phyloP scores from a whole-genome alignment of 78 protist species.

The Salpingoeca rosetta region DNA sequence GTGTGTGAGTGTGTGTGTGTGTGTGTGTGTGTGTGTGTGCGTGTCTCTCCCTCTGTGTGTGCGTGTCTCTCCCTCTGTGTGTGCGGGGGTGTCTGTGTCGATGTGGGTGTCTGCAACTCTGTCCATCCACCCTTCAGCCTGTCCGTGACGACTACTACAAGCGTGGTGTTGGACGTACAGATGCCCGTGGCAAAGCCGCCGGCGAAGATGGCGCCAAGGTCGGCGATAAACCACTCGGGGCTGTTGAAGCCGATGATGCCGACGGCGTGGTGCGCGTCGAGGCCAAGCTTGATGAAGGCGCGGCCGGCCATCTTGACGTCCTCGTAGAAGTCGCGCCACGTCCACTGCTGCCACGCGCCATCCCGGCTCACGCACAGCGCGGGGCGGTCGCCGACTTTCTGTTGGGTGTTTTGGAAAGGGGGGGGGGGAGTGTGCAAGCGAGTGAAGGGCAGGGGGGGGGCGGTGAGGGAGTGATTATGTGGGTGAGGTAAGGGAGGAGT shows the following conservation, averaged over 20 bases:
- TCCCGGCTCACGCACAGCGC: conserved; percentile 34
- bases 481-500: no score
- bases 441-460: no score
- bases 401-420: conserved; percentile 12
- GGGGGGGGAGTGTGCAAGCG: neutral
- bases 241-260: conserved; percentile 67
- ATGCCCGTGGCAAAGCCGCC: conserved; percentile 72
- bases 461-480: no score
- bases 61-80: conserved; percentile 1
- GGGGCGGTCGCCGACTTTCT: neutral
- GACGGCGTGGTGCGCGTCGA: conserved; percentile 22
- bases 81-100: no score
- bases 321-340: conserved; percentile 37
- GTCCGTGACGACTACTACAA: no score
- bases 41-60: neutral
- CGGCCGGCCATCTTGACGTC: conserved; percentile 28
- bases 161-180: conserved; percentile 55
- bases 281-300: conserved; percentile 37
- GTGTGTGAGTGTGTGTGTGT: no score
- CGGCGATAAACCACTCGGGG: conserved; percentile 71
- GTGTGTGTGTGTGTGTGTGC: conserved; percentile 37
- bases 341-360: conserved; percentile 44
- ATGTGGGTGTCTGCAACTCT: no score
- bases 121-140: no score
- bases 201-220: conserved; percentile 52